phyloP scores from a whole-genome alignment of 2,329 filamentous ascomycete genomes.

The Trichoderma sp. region DNA sequence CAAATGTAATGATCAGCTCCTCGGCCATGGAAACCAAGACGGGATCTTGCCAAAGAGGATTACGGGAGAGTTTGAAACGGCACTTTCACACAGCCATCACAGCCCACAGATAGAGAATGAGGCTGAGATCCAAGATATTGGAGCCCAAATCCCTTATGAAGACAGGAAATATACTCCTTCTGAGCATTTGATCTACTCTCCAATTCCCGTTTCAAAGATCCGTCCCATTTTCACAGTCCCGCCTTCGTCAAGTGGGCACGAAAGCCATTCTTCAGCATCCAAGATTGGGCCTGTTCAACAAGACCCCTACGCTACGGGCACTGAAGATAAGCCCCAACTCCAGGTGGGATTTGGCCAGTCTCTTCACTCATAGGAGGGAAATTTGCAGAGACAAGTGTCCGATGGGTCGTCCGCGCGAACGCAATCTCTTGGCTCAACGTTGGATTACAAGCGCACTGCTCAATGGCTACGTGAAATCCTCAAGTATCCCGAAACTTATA shows the following conservation, averaged over 20 bases:
- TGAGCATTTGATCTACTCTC: conserved; percentile 24
- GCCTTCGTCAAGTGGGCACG: not conserved
- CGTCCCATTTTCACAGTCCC: conserved; percentile 24
- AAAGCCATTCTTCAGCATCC: conserved; percentile 20
- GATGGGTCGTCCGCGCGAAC: conserved; percentile 28
- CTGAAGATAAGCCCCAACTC: conserved; percentile 11
- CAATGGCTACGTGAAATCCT: conserved; percentile 40
- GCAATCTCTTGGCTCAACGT: conserved; percentile 34
- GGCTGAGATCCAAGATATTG: not conserved
- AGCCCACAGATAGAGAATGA: not conserved
- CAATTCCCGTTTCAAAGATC: conserved; percentile 28
- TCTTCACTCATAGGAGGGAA: conserved; percentile 1
- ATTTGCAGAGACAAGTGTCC: conserved; percentile 14
- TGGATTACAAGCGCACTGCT: conserved; percentile 39
- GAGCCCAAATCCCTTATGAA: not conserved
- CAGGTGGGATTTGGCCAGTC: conserved; percentile 21
- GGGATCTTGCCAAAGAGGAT: not conserved
- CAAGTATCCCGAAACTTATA: conserved; percentile 32
- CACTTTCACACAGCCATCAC: not conserved
- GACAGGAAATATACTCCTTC: not conserved
- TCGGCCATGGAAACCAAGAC: not conserved
- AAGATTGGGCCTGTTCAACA: conserved; percentile 22
- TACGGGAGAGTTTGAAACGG: not conserved
- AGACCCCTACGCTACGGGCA: not conserved
- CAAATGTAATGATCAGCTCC: not conserved